Percentiles rank a stretch among this genome's conserved stretches.
These are phyloP conservation scores for Kwoniella heveanensis DNA, from an alignment of 768 basidiomycete genomes.

Conservation along the genomic window DNA sequence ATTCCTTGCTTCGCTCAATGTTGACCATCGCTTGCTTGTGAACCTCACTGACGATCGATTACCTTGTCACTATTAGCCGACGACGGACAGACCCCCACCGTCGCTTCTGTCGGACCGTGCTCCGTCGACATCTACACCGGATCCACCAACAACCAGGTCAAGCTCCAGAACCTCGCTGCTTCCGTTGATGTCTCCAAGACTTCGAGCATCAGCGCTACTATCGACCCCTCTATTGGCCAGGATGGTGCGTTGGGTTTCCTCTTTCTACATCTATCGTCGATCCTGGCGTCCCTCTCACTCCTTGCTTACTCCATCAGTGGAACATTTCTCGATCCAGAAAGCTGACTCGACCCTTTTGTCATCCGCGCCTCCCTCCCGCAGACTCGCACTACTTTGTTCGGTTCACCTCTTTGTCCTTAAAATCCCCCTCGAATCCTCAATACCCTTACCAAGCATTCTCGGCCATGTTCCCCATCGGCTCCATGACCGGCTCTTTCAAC, in stretches of 20 bases:
- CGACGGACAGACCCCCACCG: slow-evolving; percentile 49
- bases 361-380: too few relatives aligned
- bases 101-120: slow-evolving; percentile 44
- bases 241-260: slow-evolving; percentile 31
- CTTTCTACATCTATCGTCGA: too few relatives aligned
- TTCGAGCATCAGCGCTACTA: slow-evolving; percentile 38
- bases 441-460: slow-evolving; percentile 74
- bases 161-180: slow-evolving; percentile 52
- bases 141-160: slow-evolving; percentile 45
- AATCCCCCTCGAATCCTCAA: slow-evolving; percentile 62
- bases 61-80: slow-evolving; percentile 32
- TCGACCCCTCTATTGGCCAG: slow-evolving; percentile 51
- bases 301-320: too few relatives aligned
- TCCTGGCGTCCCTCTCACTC: too few relatives aligned
- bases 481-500: slow-evolving; percentile 73
- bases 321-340: too few relatives aligned
- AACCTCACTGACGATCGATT: slow-evolving; percentile 11
- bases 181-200: slow-evolving; percentile 53
- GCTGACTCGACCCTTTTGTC: too few relatives aligned
- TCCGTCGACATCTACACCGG: slow-evolving; percentile 55
- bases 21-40: neutral
- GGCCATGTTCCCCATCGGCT: slow-evolving; percentile 61
- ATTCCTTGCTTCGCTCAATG: neutral
- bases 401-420: slow-evolving; percentile 64
- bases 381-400: slow-evolving; percentile 67